Percentiles rank a stretch among this genome's conserved stretches.
Evolutionary conservation across 1,139 yeast species (phyloP).

Genomic region (Torulaspora pretoriensis): DNA sequence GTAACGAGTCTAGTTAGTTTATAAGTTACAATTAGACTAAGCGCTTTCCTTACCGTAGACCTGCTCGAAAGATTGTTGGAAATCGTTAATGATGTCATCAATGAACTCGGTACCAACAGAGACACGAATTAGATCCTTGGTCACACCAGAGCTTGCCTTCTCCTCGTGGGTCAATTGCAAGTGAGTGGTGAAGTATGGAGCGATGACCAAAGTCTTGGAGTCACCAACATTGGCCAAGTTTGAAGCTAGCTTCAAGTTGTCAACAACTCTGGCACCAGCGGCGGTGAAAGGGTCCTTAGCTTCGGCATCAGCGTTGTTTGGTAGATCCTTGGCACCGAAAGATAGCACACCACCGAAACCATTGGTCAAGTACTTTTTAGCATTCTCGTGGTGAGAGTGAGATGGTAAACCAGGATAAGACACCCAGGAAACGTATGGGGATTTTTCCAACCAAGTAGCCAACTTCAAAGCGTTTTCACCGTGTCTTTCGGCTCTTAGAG

Average conservation of each 20-base stretch:
- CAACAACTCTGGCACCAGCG: constrained; percentile 80
- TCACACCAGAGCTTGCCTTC: constrained; percentile 76
- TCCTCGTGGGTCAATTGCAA: constrained; percentile 83
- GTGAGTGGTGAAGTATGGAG: constrained; percentile 94
- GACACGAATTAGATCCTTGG: constrained; percentile 81
- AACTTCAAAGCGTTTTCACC: constrained; percentile 76
- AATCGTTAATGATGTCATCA: constrained; percentile 83
- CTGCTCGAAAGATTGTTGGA: constrained; percentile 69
- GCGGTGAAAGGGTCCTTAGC: constrained; percentile 56
- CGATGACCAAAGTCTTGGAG: constrained; percentile 87
- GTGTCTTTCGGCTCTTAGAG: constrained; percentile 91
- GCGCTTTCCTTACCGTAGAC: constrained; percentile 40
- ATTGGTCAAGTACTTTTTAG: constrained; percentile 72
- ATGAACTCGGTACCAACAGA: constrained; percentile 87
- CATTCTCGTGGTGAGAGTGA: constrained; percentile 77
- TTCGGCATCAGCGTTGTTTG: constrained; percentile 39
- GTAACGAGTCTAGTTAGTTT: constrained; percentile 1
- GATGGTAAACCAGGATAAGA: constrained; percentile 85
- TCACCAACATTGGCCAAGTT: constrained; percentile 97
- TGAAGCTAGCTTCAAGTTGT: constrained; percentile 74
- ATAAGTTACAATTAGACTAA: constrained; percentile 3
- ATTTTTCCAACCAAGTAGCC: constrained; percentile 69
- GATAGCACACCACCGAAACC: constrained; percentile 86
- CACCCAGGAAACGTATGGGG: constrained; percentile 78
- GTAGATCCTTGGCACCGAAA: constrained; percentile 74